Base-by-base conservation (phyloP, 495 filamentous ascomycete species). In the Tuber brumale region DNA sequence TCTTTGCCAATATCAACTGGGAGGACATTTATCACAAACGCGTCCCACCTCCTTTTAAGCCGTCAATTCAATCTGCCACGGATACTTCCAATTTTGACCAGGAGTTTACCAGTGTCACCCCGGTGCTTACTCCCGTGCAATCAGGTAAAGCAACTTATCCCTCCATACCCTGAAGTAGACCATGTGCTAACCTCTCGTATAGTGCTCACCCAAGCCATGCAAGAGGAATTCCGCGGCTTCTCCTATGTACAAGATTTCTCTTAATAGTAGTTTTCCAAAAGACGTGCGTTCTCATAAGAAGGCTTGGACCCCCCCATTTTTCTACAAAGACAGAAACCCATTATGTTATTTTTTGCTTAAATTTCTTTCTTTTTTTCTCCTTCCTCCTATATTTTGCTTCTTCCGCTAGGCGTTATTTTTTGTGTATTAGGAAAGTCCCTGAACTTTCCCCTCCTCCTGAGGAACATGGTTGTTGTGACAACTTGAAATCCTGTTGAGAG, bases 81-180 rank as follows among this genome's bases (percentile, higher is more conserved):
- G 95, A 99, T 88, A 98, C 96, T 44, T 97, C 94, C 87, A 99
- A 99, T 85, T 99, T 99, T 85, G 95, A 98, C 83, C 92, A 91
- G 77, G 95, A 99, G 84, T 99, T 99, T 84, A 99, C 95, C 9
- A 98, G 95, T 81, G 95, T 98, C 74, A 99, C 95, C 73, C 95
- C 95, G 2, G 95, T 99, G 74, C 87, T 99, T 72, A 99, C 95
- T 42, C 95, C 95, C 57, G 95, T 99, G 75, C 93, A 98, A 85
- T 97, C 94, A 82, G 95, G 95, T 97, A 92, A 92, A 86, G 92
- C 57, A 35, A 66, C 19, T 3, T 66, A 61, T 35, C 14, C 3
- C 57, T 27, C 57, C 57, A 66, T 12, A 8, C 31, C 5, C 51
- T 66, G 14, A 18, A 31, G 35, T 44, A 45, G 71, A 71, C 81